Evolutionary conservation across 169 alveolate species (phyloP), one percentile per base, ranked within the genome.

Genomic region (Plasmodium fragile): DNA sequence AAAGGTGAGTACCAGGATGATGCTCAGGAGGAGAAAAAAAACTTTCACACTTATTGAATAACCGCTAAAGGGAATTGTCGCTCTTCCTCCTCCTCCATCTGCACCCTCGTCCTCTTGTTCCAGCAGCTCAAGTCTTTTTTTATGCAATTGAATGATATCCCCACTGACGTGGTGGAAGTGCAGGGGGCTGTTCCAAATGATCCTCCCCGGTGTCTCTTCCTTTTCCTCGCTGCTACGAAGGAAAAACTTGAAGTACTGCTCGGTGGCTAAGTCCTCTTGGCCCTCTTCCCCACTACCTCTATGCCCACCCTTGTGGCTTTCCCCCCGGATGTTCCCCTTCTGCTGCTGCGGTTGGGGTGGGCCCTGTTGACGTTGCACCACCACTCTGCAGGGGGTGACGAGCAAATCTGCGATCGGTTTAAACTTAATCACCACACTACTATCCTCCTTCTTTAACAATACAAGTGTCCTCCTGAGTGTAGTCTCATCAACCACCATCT

Each of bases 391-490:
- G 0, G 87, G 80, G 16, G 93, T 79, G 36, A 79, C 16, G 4
- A 75, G 81, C 11, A 87, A 41, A 4, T 87, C 72, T 4, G 5
- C 71, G 32, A 78, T 49, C 1, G 93, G 93, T 41, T 78, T 84
- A 87, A 87, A 87, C 18, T 77, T 87, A 6, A 87, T 77, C 6
- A 36, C 34, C 5, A 32, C 28, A 1, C 77, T 77, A 11, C 41
- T 22, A 45, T 87, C 93, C 22, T 80, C 80, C 32, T 75, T 87
- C 32, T 25, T 34, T n/a, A 73, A 49, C 49, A 87, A 87, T 25
- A 41, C n/a, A 16, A 77, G 8, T 13, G 16, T 71, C 34, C 28
- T 87, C 49, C 70, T 77, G 43, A 87, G 16, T 10, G 43, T 53
- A 16, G 45, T 11, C 18, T 36, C 70, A 53, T 87, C 89, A 1